These are phyloP conservation scores for Colletotrichum viniferum DNA, from an alignment of 2,329 filamentous ascomycete species.

Conservation along the genomic window DNA sequence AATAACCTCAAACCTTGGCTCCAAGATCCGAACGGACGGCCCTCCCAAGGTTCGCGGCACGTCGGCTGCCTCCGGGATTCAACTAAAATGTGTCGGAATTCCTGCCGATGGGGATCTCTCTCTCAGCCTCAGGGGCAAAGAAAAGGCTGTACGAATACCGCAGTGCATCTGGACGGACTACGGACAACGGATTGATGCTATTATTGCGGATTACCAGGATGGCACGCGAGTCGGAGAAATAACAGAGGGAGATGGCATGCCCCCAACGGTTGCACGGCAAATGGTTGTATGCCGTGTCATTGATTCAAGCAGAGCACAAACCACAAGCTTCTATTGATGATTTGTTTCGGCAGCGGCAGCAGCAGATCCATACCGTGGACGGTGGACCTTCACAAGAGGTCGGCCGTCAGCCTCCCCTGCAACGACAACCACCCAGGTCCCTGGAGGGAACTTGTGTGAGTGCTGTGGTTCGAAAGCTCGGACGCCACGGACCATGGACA, in stretches of 20 bases:
- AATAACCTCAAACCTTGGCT: neutral
- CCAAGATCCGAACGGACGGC: neutral
- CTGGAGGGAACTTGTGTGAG: constrained; percentile 14
- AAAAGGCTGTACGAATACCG: too few species aligned
- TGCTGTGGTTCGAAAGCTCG: constrained; percentile 14
- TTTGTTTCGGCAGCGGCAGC: constrained; percentile 1
- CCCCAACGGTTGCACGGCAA: constrained; percentile 3
- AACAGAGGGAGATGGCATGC: constrained; percentile 9
- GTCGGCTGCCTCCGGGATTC: constrained; percentile 3
- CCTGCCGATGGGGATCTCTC: neutral
- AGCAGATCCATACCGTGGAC: constrained; percentile 1
- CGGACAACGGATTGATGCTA: neutral
- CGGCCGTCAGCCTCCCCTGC: neutral
- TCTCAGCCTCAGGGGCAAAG: neutral
- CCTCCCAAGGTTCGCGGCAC: neutral
- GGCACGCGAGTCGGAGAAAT: constrained; percentile 16
- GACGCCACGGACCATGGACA: neutral
- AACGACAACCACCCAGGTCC: neutral
- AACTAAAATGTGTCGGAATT: neutral
- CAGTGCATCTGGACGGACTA: neutral
- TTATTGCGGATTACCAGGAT: neutral
- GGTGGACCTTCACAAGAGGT: neutral
- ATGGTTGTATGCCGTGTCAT: neutral
- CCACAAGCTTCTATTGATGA: neutral
- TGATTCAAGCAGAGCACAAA: neutral